These are phyloP conservation scores for Annona cherimola DNA, from an alignment of 164 flowering plant species.

Conservation along the genomic window DNA sequence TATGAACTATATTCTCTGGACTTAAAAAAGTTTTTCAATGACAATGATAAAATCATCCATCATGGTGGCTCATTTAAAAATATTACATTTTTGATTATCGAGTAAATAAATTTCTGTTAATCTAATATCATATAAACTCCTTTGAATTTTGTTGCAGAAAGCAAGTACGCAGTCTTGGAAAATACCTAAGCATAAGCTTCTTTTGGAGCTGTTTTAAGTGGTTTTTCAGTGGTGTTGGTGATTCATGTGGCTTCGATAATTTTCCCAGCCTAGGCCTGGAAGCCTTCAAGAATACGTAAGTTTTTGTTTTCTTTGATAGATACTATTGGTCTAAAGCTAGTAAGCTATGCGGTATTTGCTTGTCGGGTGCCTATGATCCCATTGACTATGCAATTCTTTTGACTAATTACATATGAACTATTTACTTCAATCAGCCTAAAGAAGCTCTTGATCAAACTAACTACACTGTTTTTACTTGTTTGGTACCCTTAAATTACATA, in stretches of 20 bases:
- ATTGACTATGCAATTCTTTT: too few relatives aligned
- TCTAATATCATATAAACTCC: neutral
- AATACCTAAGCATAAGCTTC: constrained; percentile 81
- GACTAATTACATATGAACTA: too few relatives aligned
- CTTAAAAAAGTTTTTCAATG: too few relatives aligned
- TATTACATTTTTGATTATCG: neutral
- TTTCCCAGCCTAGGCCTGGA: constrained; percentile 80
- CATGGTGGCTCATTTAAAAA: too few relatives aligned
- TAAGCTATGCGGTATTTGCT: too few relatives aligned
- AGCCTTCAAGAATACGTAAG: constrained; percentile 81
- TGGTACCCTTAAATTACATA: too few relatives aligned
- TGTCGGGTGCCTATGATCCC: too few relatives aligned
- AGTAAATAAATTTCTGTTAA: neutral
- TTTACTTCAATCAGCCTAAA: too few relatives aligned
- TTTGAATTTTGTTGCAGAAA: constrained; percentile 46
- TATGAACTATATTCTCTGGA: too few relatives aligned
- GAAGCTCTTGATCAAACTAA: too few relatives aligned
- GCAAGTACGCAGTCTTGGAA: constrained; percentile 85
- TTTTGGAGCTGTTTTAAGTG: constrained; percentile 95
- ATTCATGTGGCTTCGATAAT: constrained; percentile 95
- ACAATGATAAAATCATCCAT: too few relatives aligned
- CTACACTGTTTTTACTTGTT: too few relatives aligned
- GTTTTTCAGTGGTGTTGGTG: constrained; percentile 97
- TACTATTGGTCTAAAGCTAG: neutral
- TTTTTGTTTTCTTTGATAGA: neutral